Evolutionary conservation across 2,329 filamentous ascomycete genomes (phyloP).

Genomic region (Tolypocladium tundrense): DNA sequence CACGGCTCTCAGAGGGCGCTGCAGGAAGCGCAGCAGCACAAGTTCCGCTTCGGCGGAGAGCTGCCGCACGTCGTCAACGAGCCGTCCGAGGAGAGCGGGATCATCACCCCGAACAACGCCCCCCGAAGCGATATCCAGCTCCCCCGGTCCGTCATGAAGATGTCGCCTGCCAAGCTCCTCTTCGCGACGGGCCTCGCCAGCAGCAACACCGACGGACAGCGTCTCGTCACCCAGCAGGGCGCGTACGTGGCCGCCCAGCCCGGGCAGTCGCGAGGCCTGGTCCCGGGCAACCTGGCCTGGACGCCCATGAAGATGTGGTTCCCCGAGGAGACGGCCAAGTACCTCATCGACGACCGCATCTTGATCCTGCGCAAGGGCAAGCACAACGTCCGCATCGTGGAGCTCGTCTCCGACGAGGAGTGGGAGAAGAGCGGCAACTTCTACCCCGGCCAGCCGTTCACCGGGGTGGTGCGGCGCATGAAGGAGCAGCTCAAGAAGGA

Average conservation of each 20-base stretch:
- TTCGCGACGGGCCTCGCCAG: conserved; percentile 47
- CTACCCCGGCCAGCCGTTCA: conserved; percentile 44
- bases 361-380: conserved; percentile 54
- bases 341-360: conserved; percentile 47
- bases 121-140: conserved; percentile 46
- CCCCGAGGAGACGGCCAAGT: conserved; percentile 46
- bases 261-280: conserved; percentile 31
- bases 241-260: conserved; percentile 51
- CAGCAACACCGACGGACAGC: conserved; percentile 48
- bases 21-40: conserved; percentile 47
- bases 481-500: conserved; percentile 25
- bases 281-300: conserved; percentile 45
- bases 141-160: conserved; percentile 44
- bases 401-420: conserved; percentile 47
- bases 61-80: conserved; percentile 19
- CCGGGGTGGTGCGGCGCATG: conserved; percentile 35
- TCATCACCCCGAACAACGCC: conserved; percentile 34
- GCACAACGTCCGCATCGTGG: conserved; percentile 51
- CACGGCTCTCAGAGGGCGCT: conserved; percentile 60
- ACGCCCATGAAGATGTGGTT: conserved; percentile 51
- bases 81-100: conserved; percentile 17
- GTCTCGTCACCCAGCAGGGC: conserved; percentile 43
- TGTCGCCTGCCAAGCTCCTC: conserved; percentile 49
- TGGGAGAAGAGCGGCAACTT: conserved; percentile 36
- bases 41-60: conserved; percentile 33